Evolutionary conservation across 257 asterid genomes (phyloP).

Genomic region (Solanum sejunctum): DNA sequence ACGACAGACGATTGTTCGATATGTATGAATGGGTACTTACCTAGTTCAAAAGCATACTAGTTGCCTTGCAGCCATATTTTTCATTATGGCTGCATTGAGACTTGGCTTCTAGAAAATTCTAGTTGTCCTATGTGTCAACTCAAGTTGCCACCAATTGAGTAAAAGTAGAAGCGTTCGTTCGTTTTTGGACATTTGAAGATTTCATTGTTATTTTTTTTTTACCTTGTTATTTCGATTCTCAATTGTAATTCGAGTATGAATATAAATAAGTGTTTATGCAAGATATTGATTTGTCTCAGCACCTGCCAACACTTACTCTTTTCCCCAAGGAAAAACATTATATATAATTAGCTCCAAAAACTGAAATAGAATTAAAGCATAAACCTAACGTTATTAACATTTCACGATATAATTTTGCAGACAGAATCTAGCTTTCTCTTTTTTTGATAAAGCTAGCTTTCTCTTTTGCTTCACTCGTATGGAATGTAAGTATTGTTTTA

Average conservation of each 20-base stretch:
- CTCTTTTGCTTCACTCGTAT: too few species aligned
- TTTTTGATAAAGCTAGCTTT: too few species aligned
- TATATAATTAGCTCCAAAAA: background rate
- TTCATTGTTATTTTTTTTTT: too few species aligned
- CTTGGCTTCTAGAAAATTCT: background rate
- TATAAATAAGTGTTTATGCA: too few species aligned
- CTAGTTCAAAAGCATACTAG: background rate
- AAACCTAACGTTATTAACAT: background rate
- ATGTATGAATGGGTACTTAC: background rate
- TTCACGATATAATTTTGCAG: too few species aligned
- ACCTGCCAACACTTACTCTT: background rate
- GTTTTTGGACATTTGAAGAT: too few species aligned
- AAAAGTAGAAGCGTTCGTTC: background rate
- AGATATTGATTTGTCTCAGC: too few species aligned
- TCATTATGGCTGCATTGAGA: background rate
- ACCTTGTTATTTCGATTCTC: too few species aligned
- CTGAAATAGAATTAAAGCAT: background rate
- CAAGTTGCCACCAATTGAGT: background rate
- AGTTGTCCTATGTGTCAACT: background rate
- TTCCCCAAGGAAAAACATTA: background rate
- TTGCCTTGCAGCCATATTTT: background rate
- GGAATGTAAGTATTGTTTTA: too few species aligned
- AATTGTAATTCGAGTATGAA: too few species aligned
- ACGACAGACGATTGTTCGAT: background rate
- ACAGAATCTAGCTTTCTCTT: too few species aligned